These are phyloP conservation scores for Pseudocercospora cruenta DNA, from an alignment of 2,329 filamentous ascomycete species.

Conservation along the genomic window DNA sequence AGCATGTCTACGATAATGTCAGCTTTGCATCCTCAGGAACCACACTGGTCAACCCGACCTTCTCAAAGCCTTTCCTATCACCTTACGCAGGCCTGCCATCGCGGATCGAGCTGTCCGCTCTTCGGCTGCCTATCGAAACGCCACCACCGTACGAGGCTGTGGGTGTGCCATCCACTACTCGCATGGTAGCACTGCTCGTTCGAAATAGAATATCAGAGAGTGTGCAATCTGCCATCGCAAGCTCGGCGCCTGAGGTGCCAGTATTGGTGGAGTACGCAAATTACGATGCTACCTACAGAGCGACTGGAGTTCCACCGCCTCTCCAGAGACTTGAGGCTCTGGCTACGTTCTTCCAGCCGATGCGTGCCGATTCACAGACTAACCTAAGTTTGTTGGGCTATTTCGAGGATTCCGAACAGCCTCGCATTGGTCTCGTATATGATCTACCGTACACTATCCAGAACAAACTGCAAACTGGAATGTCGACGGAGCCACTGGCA, in stretches of 20 bases:
- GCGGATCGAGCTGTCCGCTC: slow-evolving; percentile 47
- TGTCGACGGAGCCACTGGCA: slow-evolving; percentile 28
- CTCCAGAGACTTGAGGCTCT: slow-evolving; percentile 50
- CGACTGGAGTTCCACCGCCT: slow-evolving; percentile 52
- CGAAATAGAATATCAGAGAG: slow-evolving; percentile 34
- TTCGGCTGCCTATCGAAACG: slow-evolving; percentile 51
- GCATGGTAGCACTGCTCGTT: slow-evolving; percentile 49
- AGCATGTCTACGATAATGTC: slow-evolving; percentile 25
- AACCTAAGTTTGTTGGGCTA: slow-evolving; percentile 67
- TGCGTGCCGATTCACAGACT: slow-evolving; percentile 38
- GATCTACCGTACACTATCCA: slow-evolving; percentile 64
- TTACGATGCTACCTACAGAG: slow-evolving; percentile 52
- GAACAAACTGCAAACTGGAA: slow-evolving; percentile 48
- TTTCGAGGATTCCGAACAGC: slow-evolving; percentile 73
- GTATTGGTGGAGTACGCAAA: slow-evolving; percentile 72
- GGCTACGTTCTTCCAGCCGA: slow-evolving; percentile 35
- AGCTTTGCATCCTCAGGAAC: slow-evolving; percentile 45
- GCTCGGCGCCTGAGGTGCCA: slow-evolving; percentile 48
- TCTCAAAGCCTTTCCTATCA: slow-evolving; percentile 35
- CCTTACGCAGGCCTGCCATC: slow-evolving; percentile 45
- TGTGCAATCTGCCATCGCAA: slow-evolving; percentile 41
- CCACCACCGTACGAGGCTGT: slow-evolving; percentile 55
- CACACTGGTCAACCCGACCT: slow-evolving; percentile 47
- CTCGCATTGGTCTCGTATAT: slow-evolving; percentile 73
- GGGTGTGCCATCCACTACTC: slow-evolving; percentile 48